Base-by-base conservation (phyloP, 148 eudicot genomes). In the Persicaria maculosa region DNA sequence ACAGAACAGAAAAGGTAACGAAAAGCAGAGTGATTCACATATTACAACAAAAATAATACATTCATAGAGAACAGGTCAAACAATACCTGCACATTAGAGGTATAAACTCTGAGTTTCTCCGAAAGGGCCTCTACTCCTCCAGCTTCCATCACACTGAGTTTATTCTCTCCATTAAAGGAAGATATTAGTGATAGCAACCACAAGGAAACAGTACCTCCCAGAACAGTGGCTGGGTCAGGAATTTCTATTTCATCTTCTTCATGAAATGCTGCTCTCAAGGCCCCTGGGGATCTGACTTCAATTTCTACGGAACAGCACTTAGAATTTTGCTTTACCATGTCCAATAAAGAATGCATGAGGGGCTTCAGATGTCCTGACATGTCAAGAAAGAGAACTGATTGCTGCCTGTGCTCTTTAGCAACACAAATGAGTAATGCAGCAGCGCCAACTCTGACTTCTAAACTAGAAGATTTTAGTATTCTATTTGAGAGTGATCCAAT, bases 401-500 rank as follows among this genome's bases (percentile, higher is more conserved):
- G 82, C 76, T 72, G 70, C 72, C 68, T 88, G 67, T 82, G 86
- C 80, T 83, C 86, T 82, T 91, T 91, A 55, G 83, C 85, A 74
- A 81, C 88, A 81, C 92, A 89, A 69, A 87, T 85, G 74, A 89
- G 86, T 74, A 90, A 81, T 16, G 90, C 84, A 62, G 84, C 78
- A 65, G 87, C 92, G 62, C 97, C 97, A 76, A 87, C 88, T 84
- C 79, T 88, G 73, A 90, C 91, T 82, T 92, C 92, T 76, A 88
- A 78, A 75, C 79, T 80, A 67, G 84, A 79, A 7, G 97, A 86
- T 36, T 82, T 79, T 77, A 86, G 78, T 79, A 86, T 84, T 78
- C 95, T 92, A 73, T 76, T 77, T n/a, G 86, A 88, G 68, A 92
- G 80, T 25, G 89, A 86, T 79, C 73, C 80, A 59, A 92, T 78